A percentile compares a stretch with the other conserved stretches of the same genome.
phyloP scores from a whole-genome alignment of 2,329 filamentous ascomycete species.

The Calonectria fujianensis region DNA sequence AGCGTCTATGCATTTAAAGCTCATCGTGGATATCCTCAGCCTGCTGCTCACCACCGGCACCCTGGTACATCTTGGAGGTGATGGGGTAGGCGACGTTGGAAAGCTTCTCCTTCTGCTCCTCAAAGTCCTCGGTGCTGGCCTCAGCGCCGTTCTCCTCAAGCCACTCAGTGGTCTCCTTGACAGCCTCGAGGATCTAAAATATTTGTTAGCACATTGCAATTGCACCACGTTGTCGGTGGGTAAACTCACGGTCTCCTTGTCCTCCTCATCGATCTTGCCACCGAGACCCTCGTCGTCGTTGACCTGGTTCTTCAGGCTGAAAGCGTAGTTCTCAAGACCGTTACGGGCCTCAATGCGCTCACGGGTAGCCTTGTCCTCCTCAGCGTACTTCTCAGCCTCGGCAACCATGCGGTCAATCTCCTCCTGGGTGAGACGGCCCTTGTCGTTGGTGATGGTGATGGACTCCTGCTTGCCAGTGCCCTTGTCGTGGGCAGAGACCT shows the following conservation, averaged over 20 bases:
- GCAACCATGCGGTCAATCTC: slow-evolving; percentile 99
- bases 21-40: slow-evolving; percentile 87
- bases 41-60: slow-evolving; percentile 73
- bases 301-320: slow-evolving; percentile 99
- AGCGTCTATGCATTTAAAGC: slow-evolving; percentile 76
- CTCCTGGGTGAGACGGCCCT: slow-evolving; percentile 95
- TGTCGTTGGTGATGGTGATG: slow-evolving; percentile 99
- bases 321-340: slow-evolving; percentile 98
- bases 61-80: slow-evolving; percentile 95
- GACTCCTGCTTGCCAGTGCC: slow-evolving; percentile 97
- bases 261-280: slow-evolving; percentile 98
- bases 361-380: slow-evolving; percentile 98
- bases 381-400: slow-evolving; percentile 98
- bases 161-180: slow-evolving; percentile 98
- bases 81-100: slow-evolving; percentile 98
- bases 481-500: slow-evolving; percentile 97
- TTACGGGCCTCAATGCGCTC: slow-evolving; percentile 98
- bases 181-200: slow-evolving; percentile 86
- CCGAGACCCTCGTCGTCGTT: slow-evolving; percentile 97
- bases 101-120: slow-evolving; percentile 99
- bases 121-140: slow-evolving; percentile 94
- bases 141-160: slow-evolving; percentile 94
- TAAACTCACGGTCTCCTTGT: slow-evolving; percentile 92
- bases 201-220: slow-evolving; percentile 60
- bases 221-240: not conserved